Evolutionary conservation across 192 early-diverging fungal species (phyloP).

Genomic region (Podila horticola): DNA sequence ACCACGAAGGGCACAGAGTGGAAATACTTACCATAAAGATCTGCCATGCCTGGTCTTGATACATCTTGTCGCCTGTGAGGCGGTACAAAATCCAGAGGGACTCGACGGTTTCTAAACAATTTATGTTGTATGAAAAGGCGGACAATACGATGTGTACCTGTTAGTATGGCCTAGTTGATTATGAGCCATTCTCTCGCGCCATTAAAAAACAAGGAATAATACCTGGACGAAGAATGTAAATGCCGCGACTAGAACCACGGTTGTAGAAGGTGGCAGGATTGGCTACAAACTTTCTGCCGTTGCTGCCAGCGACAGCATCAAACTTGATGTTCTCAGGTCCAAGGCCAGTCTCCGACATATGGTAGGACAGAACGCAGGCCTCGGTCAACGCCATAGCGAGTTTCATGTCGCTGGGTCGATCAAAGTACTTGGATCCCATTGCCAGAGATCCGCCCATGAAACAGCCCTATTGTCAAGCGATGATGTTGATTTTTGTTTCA

Average conservation of each 20-base stretch:
- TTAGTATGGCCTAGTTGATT: too few relatives aligned
- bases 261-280: constrained; percentile 20
- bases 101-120: constrained; percentile 71
- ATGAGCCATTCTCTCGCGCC: background rate
- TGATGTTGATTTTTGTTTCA: too few relatives aligned
- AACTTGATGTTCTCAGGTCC: constrained; percentile 61
- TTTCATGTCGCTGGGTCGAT: constrained; percentile 39
- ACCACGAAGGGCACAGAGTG: background rate
- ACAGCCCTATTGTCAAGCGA: constrained; percentile 58
- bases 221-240: constrained; percentile 65
- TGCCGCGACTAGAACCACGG: constrained; percentile 2
- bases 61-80: constrained; percentile 70
- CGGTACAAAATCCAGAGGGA: constrained; percentile 79
- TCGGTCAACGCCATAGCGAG: constrained; percentile 54
- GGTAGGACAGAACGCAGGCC: constrained; percentile 61
- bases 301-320: background rate
- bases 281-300: constrained; percentile 3
- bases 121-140: too few relatives aligned
- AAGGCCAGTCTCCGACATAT: constrained; percentile 57
- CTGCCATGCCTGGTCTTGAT: constrained; percentile 78
- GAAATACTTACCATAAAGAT: constrained; percentile 59
- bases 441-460: constrained; percentile 63
- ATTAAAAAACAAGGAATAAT: constrained; percentile 7
- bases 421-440: constrained; percentile 57
- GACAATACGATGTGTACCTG: too few relatives aligned